Percentiles rank a stretch among this genome's conserved stretches.
Conservation (phyloP, 1,284 basidiomycete genomes). For the Phylloporus gajari region DNA sequence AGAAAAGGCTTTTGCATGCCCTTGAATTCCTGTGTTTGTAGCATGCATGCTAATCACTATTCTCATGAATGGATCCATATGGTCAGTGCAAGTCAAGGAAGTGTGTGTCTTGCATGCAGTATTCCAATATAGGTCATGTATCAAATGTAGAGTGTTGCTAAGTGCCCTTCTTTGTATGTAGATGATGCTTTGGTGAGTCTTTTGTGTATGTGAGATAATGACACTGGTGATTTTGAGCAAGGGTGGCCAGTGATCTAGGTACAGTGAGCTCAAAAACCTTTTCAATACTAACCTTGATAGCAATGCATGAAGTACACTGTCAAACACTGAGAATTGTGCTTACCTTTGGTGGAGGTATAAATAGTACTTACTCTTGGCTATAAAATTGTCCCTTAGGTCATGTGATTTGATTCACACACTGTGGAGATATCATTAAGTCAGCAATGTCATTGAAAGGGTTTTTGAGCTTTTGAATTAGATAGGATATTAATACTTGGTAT, state of each 20-base stretch:
- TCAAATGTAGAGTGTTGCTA: conserved; percentile 14
- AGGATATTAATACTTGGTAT: too few species aligned
- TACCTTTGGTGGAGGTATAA: too few species aligned
- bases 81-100: conserved; percentile 58
- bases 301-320: too few species aligned
- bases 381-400: too few species aligned
- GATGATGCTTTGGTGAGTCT: conserved; percentile 85
- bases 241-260: conserved; percentile 94
- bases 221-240: conserved; percentile 42
- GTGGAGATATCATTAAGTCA: too few species aligned
- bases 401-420: too few species aligned
- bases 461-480: too few species aligned
- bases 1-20: conserved; percentile 78
- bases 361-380: too few species aligned
- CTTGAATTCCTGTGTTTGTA: conserved; percentile 3
- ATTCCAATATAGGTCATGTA: conserved; percentile 75
- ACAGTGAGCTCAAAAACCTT: too few species aligned
- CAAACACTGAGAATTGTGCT: too few species aligned
- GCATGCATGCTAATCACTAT: conserved; percentile 34
- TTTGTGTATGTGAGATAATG: neutral
- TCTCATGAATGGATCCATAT: conserved; percentile 65
- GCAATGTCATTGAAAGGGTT: too few species aligned
- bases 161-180: conserved; percentile 38
- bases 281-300: too few species aligned
- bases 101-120: conserved; percentile 54